Evolutionary conservation across 2,329 filamentous ascomycete species (phyloP), one percentile per base, ranked within the genome.

Genomic region (Epichloe gansuensis): DNA sequence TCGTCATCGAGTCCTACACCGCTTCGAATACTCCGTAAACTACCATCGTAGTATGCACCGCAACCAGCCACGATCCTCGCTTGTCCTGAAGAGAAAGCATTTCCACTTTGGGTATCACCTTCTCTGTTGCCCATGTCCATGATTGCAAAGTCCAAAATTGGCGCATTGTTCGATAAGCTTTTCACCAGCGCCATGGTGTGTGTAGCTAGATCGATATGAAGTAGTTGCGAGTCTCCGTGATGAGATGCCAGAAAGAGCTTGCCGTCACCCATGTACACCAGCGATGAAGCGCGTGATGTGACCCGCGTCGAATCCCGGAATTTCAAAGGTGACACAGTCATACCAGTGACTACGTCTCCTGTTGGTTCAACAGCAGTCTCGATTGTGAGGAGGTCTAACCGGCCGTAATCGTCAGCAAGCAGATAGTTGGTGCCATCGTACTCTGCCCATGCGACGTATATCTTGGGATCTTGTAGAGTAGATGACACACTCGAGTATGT

Each of bases 101-200:
- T 94, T 3, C 84, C 85, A 17, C 74, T 68, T 53, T 88, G 83
- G 8, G 76, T 81, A 56, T 93, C 85, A 23, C 84, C 84, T 54
- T 87, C 84, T 52, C 88, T 77, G 59, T 89, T 90, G 0, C 90
- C 91, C 76, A 97, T 86, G 62, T 97, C 93, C 89, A 97, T 95
- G 15, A 98, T 81, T 1, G 87, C 84, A 60, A 98, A 96, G 64
- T 98, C 93, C 40, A 97, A 71, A 42, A 98, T 87, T 0, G 93
- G 93, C 0, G 87, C 89, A 59, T 97, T 88, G 62, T 95, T 98
- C 4, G 65, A 64, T 15, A 70, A 56, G 0, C 81, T 85, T 63
- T 95, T 89, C 9, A 93, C 66, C 4, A 90, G 67, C 47, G 83
- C 74, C 54, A 90, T 73, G 0, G 74, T 62, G 25, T 63, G 59